A percentile compares a stretch with the other conserved stretches of the same genome.
Evolutionary conservation across 2,329 filamentous ascomycete genomes (phyloP).

Genomic region (Aureobasidium sp.): DNA sequence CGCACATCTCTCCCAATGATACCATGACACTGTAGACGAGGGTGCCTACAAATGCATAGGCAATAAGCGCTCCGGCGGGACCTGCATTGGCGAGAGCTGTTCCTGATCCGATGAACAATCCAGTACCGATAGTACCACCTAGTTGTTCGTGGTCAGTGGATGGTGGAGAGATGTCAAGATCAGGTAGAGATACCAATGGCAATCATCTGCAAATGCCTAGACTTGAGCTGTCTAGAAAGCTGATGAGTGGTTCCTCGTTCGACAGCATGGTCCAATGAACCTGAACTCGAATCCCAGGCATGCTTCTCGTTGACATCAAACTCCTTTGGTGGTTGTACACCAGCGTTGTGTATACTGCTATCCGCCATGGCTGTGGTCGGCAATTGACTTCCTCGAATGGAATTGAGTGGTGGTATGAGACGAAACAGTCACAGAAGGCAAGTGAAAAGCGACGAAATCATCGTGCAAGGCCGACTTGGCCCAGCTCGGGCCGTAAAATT

Average conservation of each 20-base stretch:
- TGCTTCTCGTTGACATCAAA: conserved; percentile 6
- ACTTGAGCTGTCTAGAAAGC: conserved; percentile 23
- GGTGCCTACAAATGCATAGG: conserved; percentile 40
- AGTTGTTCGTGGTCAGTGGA: not conserved
- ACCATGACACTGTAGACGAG: conserved; percentile 44
- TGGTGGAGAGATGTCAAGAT: not conserved
- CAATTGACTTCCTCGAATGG: not conserved
- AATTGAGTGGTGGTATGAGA: not conserved
- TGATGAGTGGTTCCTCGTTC: conserved; percentile 10
- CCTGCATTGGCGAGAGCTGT: conserved; percentile 32
- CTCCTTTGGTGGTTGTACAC: not conserved
- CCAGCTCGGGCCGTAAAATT: conserved; percentile 9
- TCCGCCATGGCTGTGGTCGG: not conserved
- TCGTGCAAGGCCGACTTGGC: not conserved
- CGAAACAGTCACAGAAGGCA: conserved; percentile 7
- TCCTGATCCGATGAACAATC: conserved; percentile 37
- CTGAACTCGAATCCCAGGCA: conserved; percentile 8
- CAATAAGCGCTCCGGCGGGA: conserved; percentile 41
- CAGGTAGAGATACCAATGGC: conserved; percentile 25
- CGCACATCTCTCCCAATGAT: conserved; percentile 49
- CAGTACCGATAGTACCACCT: conserved; percentile 28
- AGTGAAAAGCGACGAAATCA: conserved; percentile 13
- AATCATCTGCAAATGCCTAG: conserved; percentile 34
- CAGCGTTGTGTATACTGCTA: not conserved
- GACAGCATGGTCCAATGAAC: conserved; percentile 5